Evolutionary conservation across 2,329 filamentous ascomycete species (phyloP), one percentile per base, ranked within the genome.

Genomic region (Colletotrichum sp.): DNA sequence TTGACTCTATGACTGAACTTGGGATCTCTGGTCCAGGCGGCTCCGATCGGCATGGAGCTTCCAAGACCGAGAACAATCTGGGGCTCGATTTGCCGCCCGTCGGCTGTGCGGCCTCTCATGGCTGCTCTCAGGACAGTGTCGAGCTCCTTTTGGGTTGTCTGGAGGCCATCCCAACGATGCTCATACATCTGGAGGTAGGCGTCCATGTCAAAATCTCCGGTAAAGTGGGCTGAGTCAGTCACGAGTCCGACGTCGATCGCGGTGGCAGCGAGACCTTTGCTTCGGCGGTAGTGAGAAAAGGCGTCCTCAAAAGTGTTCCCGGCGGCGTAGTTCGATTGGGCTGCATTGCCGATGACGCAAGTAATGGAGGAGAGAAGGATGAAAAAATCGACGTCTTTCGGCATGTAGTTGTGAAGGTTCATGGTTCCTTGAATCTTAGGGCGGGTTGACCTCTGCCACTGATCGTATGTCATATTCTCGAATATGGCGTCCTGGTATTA

Each of bases 261-360:
- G 7, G 69, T 78, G 7, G 76, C 79, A 3, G 75, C 62, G 4
- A 78, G 73, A 1, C 75, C 76, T 6, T 55, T 67, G 5, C 72
- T 34, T 4, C 55, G 68, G 18, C 80, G 81, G 65, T 78, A 77
- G 44, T 79, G 79, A 3, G 78, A 77, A 5, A 83, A 76, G 2
- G 79, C 78, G 59, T 83, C 82, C 39, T 85, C 82, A 78, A 83
- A 86, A 1, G 81, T 79, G 63, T 82, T 81, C 2, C 82, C 84
- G 0, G 83, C 83, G 0, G 84, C 76, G 75, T 89, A 89, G 76
- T 87, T 88, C 52, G 82, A 79, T 66, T 87, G 86, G 2, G 81
- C 81, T 7, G 80, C 76, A 26, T 81, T 81, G 3, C 85, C 87
- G 8, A 84, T 72, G 18, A 86, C 79, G 21, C 81, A 82, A 1